Base-by-base conservation (phyloP, 2,329 filamentous ascomycete genomes). In the Apiospora aurea region DNA sequence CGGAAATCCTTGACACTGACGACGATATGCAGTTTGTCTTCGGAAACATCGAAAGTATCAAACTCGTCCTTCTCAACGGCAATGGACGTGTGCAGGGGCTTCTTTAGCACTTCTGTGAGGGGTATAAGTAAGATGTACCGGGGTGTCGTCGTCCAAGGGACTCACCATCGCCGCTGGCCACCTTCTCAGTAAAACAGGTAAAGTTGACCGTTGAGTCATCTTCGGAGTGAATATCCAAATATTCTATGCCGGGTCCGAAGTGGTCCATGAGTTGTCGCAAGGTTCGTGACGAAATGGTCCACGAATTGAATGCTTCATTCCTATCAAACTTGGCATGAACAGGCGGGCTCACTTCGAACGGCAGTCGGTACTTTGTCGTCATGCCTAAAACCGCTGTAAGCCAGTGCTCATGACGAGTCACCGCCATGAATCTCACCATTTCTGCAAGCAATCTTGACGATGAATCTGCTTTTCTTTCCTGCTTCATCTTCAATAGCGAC, bases 1-100 rank as follows among this genome's bases (percentile, higher is more conserved):
- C 93, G 91, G 80, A 95, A 95, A 81, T 96, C 93, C 77, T 94
- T 95, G 78, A 96, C 93, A 76, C 91, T 94, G 78, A 95, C 93
- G 72, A 94, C 89, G 77, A 95, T 93, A 78, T 95, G 93, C 71
- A 95, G 87, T 69, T 92, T 91, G 73, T 94, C 90, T 78, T 94
- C 91, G 29, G 76, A 75, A 43, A 94, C 90, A 29, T 89, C 86
- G 73, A 95, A 93, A 69, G 92, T 88, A 72, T 93, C 91, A 77
- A 96, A 96, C 76, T 95, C 93, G 71, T 92, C 89, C 43, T 89
- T 90, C 78, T 94, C 92, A 18, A 95, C 88, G 0, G 93, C 89
- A 73, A 96, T 93, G 43, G 93, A 93, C 13, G 93, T 96, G 76
- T 94, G 92, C 1, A 96, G 85, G 7, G 93, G 93, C 78, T 95